Evolutionary conservation across 1,284 basidiomycete genomes (phyloP), one percentile per base, ranked within the genome.

Genomic region (Boletus sp.): DNA sequence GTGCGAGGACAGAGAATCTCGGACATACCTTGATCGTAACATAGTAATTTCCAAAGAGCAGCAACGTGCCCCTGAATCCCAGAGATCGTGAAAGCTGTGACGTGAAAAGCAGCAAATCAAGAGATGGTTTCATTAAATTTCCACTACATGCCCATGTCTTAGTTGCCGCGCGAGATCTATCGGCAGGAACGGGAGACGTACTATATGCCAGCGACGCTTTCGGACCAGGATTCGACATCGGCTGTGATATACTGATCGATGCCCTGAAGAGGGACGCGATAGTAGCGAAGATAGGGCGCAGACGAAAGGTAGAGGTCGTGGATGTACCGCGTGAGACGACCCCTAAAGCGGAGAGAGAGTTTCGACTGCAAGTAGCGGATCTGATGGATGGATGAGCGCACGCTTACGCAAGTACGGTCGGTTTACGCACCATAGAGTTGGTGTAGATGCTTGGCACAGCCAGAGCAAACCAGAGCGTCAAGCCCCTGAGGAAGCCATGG

Each of bases 381-480:
- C 91, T 91, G 52, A 9, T 35, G 33, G 12, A n/a, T 6, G 4
- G 2, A 35, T 48, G 30, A 60, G 41, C 19, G 5, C n/a, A 12
- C 8, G 34, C 4, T 0, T 20, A 5, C 3, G 25, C 19, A 40
- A 29, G 1, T 13, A 8, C 1, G n/a, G 8, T 46, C 12, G 2
- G 14, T 8, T 16, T 2, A 52, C 73, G 27, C 40, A 88, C 88
- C 91, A 98, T 94, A 1, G 91, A 86, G 65, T 99, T 98, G 0
- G 94, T 98, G 64, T 94, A 95, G 16, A 92, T 94, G 60, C 90
- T 93, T 0, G 95, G 94, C 22, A 98, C 76, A 0, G 93, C 91
- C 7, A 99, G 77, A 6, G 83, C 71, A 62, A 95, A 96, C 94
- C 94, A 98, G 50, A 92, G 74, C 0, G 77, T 88, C 0, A 98